Conservation (phyloP, 768 basidiomycete genomes). For the Calocera cornea region DNA sequence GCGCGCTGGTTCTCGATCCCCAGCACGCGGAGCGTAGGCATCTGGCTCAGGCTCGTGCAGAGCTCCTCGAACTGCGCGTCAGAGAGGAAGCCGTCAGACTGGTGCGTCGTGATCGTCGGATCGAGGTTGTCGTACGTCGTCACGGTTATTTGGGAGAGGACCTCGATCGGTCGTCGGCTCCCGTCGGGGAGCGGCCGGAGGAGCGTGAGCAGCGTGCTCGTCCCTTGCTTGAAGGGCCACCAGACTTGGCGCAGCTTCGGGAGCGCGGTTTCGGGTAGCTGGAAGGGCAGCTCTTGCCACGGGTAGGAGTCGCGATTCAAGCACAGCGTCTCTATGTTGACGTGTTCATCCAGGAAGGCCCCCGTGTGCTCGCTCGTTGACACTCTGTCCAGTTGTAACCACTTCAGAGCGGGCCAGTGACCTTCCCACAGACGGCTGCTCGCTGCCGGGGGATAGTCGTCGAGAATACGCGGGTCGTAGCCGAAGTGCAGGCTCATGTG, state of each 20-base stretch:
- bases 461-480: background rate
- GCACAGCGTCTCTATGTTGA: background rate
- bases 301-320: background rate
- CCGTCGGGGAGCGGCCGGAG: background rate
- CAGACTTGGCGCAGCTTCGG: background rate
- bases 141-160: background rate
- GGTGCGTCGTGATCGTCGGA: background rate
- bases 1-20: background rate
- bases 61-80: conserved; percentile 1
- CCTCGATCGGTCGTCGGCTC: background rate
- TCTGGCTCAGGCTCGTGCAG: background rate
- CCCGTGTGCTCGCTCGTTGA: background rate
- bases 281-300: background rate
- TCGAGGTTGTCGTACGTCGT: background rate
- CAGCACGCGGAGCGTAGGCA: background rate
- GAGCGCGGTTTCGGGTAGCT: background rate
- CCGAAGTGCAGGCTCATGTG: background rate
- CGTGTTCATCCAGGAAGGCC: background rate
- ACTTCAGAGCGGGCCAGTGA: background rate
- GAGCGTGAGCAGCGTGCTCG: background rate
- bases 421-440: background rate
- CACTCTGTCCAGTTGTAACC: background rate
- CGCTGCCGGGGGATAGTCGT: background rate
- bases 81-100: background rate
- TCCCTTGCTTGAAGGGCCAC: background rate